These are phyloP conservation scores for Solanum chaucha DNA, from an alignment of 257 asterid genomes.

Conservation along the genomic window DNA sequence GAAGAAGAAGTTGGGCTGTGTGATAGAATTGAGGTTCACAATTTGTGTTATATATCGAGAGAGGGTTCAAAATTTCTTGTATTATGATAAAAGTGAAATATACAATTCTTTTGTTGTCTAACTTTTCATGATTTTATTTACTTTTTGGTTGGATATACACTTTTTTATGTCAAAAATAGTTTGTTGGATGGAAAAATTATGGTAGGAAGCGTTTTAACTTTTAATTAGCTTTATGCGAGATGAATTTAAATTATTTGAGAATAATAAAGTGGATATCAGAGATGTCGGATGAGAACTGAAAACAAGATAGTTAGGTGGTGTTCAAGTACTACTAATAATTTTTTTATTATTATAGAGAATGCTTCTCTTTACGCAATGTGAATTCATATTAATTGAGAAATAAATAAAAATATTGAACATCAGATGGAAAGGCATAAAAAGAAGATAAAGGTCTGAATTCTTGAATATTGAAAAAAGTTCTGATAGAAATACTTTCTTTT, in stretches of 20 bases:
- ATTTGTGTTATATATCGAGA: background rate
- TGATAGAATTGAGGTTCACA: background rate
- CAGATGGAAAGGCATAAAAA: background rate
- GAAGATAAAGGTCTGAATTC: background rate
- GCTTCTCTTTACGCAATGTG: background rate
- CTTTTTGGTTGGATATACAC: background rate
- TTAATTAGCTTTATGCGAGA: background rate
- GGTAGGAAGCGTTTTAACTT: background rate
- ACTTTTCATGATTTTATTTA: background rate
- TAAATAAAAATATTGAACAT: background rate
- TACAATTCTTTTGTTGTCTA: too few species aligned
- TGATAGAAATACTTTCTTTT: background rate
- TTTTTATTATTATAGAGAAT: background rate
- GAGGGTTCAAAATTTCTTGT: background rate
- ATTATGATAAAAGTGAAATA: background rate
- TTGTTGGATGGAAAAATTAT: background rate
- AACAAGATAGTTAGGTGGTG: background rate
- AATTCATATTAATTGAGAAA: background rate
- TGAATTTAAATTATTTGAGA: background rate
- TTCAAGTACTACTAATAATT: background rate
- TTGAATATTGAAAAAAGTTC: background rate
- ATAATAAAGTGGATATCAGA: background rate
- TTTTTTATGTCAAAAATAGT: background rate
- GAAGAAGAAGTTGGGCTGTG: background rate
- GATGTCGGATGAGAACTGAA: background rate